Evolutionary conservation across 1,284 basidiomycete species (phyloP).

Genomic region (Ceratobasidium sp.): DNA sequence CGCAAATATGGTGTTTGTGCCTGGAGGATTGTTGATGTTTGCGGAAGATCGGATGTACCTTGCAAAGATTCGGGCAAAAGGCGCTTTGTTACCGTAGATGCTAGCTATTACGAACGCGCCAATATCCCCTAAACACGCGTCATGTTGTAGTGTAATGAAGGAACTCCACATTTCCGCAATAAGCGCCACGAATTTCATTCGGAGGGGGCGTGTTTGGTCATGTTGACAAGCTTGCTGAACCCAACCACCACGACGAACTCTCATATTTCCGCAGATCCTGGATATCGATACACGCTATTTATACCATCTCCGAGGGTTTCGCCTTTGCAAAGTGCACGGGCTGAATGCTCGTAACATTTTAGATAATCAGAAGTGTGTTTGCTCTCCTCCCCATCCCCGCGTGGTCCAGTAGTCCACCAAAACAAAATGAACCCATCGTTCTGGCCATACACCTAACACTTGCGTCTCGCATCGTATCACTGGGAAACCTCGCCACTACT

Average conservation of each 20-base stretch:
- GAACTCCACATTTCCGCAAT: background rate
- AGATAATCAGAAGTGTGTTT: too few relatives aligned
- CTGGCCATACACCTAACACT: background rate
- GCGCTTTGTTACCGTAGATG: conserved; percentile 33
- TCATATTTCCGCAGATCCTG: too few relatives aligned
- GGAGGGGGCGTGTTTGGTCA: background rate
- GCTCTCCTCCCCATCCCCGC: too few relatives aligned
- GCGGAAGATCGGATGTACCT: conserved; percentile 77
- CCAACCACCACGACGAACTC: too few relatives aligned
- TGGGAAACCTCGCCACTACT: background rate
- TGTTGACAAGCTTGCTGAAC: too few relatives aligned
- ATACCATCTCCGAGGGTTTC: too few relatives aligned
- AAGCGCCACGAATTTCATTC: background rate
- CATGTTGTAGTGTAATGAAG: background rate
- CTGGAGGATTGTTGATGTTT: conserved; percentile 73
- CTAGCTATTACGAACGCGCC: background rate
- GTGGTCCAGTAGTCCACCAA: too few relatives aligned
- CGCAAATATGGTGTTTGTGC: conserved; percentile 78
- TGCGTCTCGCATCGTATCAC: background rate
- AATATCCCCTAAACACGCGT: background rate
- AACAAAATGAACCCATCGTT: background rate
- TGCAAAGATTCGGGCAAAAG: conserved; percentile 65
- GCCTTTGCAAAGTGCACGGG: too few relatives aligned
- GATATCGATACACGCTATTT: too few relatives aligned
- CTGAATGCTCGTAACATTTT: too few relatives aligned